Evolutionary conservation across 345 rosid genomes (phyloP).

Genomic region (Anacardium occidentale): DNA sequence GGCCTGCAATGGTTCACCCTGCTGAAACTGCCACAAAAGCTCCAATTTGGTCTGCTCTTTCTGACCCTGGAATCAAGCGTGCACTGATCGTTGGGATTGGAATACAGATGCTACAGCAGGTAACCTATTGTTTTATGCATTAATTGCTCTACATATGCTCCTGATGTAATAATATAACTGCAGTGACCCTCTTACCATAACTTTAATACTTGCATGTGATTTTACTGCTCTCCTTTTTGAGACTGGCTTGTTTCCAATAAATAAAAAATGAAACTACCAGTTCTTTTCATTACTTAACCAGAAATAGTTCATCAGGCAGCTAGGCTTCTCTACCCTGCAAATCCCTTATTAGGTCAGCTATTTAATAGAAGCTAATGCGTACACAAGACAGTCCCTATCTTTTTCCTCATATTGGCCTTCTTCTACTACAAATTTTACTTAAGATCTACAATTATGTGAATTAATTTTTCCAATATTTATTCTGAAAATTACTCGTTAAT

Average conservation of each 20-base stretch:
- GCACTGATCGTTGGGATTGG: slow-evolving; percentile 88
- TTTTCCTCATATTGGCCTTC: slow-evolving; percentile 3
- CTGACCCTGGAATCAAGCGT: slow-evolving; percentile 84
- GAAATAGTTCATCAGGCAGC: not conserved
- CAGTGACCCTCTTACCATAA: not conserved
- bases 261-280: not conserved
- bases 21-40: slow-evolving; percentile 52
- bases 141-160: not conserved
- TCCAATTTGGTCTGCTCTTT: slow-evolving; percentile 78
- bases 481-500: not conserved
- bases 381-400: not conserved
- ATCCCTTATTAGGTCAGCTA: not conserved
- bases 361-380: not conserved
- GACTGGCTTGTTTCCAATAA: not conserved
- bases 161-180: not conserved
- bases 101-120: slow-evolving; percentile 96
- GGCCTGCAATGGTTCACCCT: slow-evolving; percentile 75
- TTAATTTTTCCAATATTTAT: not conserved
- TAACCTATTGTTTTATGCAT: slow-evolving; percentile 24
- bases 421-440: not conserved
- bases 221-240: not conserved
- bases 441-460: not conserved
- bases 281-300: not conserved
- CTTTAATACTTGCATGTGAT: not conserved
- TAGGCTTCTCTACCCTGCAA: not conserved